Percentiles rank a stretch among this genome's conserved stretches.
phyloP scores from a whole-genome alignment of 345 rosid genomes.

The Pistacia vera region DNA sequence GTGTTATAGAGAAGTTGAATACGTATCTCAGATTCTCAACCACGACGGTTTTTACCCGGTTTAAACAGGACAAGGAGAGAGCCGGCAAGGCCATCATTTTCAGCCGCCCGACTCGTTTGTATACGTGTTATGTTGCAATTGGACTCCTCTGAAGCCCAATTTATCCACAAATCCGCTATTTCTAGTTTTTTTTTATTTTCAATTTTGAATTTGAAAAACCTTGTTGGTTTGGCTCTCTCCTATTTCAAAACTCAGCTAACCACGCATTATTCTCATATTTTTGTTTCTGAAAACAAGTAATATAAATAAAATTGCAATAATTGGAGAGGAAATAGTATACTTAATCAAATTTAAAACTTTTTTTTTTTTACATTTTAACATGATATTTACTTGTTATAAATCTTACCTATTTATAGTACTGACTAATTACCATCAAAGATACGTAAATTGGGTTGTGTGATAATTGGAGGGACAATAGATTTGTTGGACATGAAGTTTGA shows the following conservation, averaged over 20 bases:
- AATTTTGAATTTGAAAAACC: conserved; percentile 28
- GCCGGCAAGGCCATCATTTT: conserved; percentile 30
- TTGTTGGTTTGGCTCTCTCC: neutral
- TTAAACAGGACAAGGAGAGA: neutral
- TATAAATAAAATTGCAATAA: neutral
- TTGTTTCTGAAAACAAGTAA: neutral
- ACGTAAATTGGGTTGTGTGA: neutral
- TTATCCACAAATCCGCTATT: neutral
- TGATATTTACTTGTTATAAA: too few relatives aligned
- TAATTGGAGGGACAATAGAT: neutral
- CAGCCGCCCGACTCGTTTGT: conserved; percentile 19
- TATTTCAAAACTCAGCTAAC: neutral
- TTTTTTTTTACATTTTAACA: too few relatives aligned
- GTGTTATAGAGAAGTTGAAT: neutral
- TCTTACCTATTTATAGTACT: too few relatives aligned
- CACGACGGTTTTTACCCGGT: neutral
- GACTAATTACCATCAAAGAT: too few relatives aligned
- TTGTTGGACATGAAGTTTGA: neutral
- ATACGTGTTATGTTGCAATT: conserved; percentile 26
- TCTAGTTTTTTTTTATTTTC: neutral
- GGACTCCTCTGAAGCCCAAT: conserved; percentile 10
- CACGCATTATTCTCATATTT: neutral
- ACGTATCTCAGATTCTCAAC: conserved; percentile 21
- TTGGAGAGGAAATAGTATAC: neutral
- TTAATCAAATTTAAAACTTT: too few relatives aligned